Evolutionary conservation across 148 eudicot species (phyloP).

Genomic region (Fallopia convolvulus): DNA sequence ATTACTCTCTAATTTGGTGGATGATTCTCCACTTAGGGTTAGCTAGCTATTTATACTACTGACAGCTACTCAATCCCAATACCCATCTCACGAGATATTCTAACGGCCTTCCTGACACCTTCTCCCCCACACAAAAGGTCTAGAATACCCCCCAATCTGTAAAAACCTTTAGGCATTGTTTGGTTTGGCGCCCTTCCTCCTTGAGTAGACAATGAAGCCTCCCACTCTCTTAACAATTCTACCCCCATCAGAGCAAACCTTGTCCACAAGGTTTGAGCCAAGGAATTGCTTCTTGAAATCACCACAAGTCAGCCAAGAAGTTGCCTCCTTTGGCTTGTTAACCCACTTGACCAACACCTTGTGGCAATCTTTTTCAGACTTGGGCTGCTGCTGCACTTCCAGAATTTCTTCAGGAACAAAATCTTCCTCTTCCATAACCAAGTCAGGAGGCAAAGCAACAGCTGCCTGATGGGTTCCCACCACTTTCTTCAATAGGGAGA

Average conservation of each 20-base stretch:
- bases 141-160: too few relatives aligned
- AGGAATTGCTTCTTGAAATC: neutral
- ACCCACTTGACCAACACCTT: neutral
- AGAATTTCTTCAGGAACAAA: neutral
- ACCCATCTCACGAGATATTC: too few relatives aligned
- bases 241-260: neutral
- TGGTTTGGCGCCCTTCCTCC: neutral
- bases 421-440: neutral
- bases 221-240: neutral
- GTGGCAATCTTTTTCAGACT: neutral
- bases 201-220: neutral
- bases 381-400: neutral
- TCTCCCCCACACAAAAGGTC: too few relatives aligned
- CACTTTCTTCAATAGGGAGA: neutral
- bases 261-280: neutral
- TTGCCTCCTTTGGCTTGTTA: neutral
- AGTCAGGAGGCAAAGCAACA: neutral
- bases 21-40: too few relatives aligned
- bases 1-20: too few relatives aligned
- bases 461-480: neutral
- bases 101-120: too few relatives aligned
- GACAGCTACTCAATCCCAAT: too few relatives aligned
- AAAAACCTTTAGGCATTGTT: too few relatives aligned
- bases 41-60: too few relatives aligned
- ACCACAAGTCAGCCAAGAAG: neutral